Conservation (phyloP, 2,329 filamentous ascomycete species). For the Aplosporella prunicola region DNA sequence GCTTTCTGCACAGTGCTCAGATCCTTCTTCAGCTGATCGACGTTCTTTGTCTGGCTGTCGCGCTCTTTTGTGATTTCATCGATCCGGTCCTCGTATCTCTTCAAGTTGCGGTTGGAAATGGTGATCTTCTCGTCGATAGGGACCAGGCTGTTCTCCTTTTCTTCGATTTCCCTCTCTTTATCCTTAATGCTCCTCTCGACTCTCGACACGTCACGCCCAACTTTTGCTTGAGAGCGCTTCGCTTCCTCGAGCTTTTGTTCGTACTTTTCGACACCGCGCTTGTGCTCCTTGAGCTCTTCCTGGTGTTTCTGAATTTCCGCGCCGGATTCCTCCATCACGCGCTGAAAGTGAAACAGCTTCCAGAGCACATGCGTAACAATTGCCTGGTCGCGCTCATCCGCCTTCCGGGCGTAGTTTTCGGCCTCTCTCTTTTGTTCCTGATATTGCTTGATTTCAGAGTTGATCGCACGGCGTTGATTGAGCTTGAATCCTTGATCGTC, state of each 20-base stretch:
- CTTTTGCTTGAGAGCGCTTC: constrained; percentile 70
- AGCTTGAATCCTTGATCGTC: constrained; percentile 86
- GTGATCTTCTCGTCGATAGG: constrained; percentile 88
- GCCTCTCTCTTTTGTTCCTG: constrained; percentile 94
- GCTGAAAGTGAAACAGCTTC: constrained; percentile 95
- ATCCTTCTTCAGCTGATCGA: constrained; percentile 70
- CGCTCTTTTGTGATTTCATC: constrained; percentile 66
- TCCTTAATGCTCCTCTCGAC: constrained; percentile 77
- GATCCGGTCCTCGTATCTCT: constrained; percentile 58
- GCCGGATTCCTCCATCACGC: constrained; percentile 83
- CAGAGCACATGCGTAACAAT: constrained; percentile 90
- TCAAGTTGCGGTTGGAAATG: constrained; percentile 62
- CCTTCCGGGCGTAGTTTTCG: constrained; percentile 85
- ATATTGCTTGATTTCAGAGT: constrained; percentile 95
- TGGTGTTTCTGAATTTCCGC: constrained; percentile 87
- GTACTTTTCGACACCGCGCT: constrained; percentile 77
- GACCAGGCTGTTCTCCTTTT: constrained; percentile 73
- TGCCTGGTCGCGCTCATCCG: constrained; percentile 80
- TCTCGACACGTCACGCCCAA: constrained; percentile 65
- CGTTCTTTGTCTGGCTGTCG: constrained; percentile 57
- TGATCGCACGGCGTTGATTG: constrained; percentile 83
- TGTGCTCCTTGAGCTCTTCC: constrained; percentile 86
- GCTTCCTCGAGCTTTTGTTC: constrained; percentile 72
- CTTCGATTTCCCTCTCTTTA: constrained; percentile 80
- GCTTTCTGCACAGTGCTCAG: constrained; percentile 81